phyloP scores from a whole-genome alignment of 495 filamentous ascomycete species.

The Podospora australis region DNA sequence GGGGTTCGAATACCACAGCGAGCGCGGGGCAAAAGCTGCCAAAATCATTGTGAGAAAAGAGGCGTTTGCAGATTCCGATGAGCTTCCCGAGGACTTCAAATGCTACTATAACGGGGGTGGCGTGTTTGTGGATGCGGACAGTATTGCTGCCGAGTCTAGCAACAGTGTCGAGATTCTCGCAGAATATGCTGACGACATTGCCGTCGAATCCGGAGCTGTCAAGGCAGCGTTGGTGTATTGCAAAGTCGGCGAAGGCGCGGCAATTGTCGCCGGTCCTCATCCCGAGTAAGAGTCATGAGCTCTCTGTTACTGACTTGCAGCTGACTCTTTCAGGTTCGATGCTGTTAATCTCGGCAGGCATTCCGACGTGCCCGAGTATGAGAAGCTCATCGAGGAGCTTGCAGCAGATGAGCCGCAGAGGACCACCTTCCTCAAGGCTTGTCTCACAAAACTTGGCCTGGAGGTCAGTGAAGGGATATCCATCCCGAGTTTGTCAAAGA shows the following conservation, averaged over 20 bases:
- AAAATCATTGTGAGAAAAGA: conserved; percentile 59
- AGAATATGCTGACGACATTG: conserved; percentile 67
- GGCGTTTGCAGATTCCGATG: conserved; percentile 42
- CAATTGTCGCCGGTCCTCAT: conserved; percentile 81
- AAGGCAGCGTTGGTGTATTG: conserved; percentile 81
- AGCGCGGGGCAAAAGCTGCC: conserved; percentile 72
- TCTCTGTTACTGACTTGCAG: neutral
- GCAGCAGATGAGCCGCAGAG: conserved; percentile 64
- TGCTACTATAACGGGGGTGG: conserved; percentile 95
- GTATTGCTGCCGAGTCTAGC: conserved; percentile 40
- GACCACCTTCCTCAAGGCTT: conserved; percentile 72
- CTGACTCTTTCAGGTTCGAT: conserved; percentile 59
- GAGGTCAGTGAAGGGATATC: conserved; percentile 62
- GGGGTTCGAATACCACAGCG: conserved; percentile 88
- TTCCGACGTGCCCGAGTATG: conserved; percentile 56
- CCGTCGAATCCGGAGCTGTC: conserved; percentile 65
- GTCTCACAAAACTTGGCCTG: conserved; percentile 75
- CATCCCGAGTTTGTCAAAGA: conserved; percentile 74
- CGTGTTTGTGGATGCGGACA: conserved; percentile 78
- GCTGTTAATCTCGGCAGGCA: conserved; percentile 65
- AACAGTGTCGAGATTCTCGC: conserved; percentile 81
- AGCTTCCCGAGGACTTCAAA: conserved; percentile 58
- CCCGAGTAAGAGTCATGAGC: conserved; percentile 64
- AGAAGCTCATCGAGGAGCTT: conserved; percentile 60
- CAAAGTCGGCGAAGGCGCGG: conserved; percentile 76